Conservation (phyloP, 2,329 filamentous ascomycete species). For the Colletotrichum shisoi region DNA sequence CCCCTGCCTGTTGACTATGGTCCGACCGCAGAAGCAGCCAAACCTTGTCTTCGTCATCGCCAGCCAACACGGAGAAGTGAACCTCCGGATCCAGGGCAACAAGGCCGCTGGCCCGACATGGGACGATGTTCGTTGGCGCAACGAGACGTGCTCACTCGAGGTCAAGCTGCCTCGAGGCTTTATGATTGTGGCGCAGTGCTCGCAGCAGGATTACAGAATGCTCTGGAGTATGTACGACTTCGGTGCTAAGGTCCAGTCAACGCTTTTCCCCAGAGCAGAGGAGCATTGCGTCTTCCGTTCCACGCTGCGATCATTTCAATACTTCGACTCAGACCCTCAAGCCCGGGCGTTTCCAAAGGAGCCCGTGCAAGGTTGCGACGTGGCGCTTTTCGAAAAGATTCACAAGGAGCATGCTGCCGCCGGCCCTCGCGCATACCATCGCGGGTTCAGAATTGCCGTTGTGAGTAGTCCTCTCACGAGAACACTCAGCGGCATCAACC, state of each 20-base stretch:
- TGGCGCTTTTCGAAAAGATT: conserved; percentile 77
- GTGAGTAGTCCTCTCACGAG: conserved; percentile 80
- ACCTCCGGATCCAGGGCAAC: conserved; percentile 74
- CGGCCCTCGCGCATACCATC: conserved; percentile 75
- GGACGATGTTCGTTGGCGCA: conserved; percentile 83
- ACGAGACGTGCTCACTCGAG: conserved; percentile 70
- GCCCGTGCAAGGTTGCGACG: conserved; percentile 72
- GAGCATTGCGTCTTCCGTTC: conserved; percentile 75
- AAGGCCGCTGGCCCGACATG: conserved; percentile 75
- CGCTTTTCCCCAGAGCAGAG: conserved; percentile 71
- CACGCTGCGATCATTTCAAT: conserved; percentile 77
- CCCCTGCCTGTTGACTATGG: conserved; percentile 77
- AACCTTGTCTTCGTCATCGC: conserved; percentile 76
- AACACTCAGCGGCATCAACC: conserved; percentile 77
- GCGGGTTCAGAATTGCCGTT: conserved; percentile 79
- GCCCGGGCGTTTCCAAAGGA: conserved; percentile 79
- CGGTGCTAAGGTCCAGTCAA: conserved; percentile 76
- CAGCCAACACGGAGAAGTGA: conserved; percentile 80
- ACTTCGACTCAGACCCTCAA: conserved; percentile 76
- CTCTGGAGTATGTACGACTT: conserved; percentile 88
- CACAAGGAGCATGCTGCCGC: conserved; percentile 74
- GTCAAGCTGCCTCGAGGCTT: conserved; percentile 80
- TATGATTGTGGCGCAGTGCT: conserved; percentile 73
- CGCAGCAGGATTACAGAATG: conserved; percentile 78
- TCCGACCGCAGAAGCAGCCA: conserved; percentile 73